Evolutionary conservation across 495 filamentous ascomycete species (phyloP).

Genomic region (Neurospora hispaniola): DNA sequence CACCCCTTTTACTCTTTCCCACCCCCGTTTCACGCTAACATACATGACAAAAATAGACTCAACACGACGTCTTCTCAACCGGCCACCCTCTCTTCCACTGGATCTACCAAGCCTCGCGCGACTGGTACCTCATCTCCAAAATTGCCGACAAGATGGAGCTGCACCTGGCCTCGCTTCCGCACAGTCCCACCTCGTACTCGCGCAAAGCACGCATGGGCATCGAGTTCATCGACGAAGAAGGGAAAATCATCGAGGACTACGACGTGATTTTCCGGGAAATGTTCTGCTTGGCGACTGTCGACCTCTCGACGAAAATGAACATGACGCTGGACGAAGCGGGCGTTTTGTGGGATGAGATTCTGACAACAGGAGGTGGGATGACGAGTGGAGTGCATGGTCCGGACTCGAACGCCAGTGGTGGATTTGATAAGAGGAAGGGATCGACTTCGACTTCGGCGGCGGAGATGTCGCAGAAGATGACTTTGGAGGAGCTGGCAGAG

Average conservation of each 20-base stretch:
- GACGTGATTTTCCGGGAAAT: conserved; percentile 73
- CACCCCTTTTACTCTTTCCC: background rate
- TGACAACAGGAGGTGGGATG: conserved; percentile 48
- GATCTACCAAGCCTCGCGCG: conserved; percentile 68
- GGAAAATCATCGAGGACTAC: conserved; percentile 50
- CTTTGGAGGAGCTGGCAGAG: conserved; percentile 13
- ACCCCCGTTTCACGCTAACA: background rate
- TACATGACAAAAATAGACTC: conserved; percentile 33
- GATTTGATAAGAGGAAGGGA: background rate
- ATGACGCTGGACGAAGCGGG: conserved; percentile 54
- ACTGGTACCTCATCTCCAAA: conserved; percentile 59
- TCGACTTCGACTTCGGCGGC: background rate
- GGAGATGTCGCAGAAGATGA: background rate
- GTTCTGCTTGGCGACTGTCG: conserved; percentile 71
- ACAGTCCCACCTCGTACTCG: conserved; percentile 8
- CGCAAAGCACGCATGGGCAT: conserved; percentile 17
- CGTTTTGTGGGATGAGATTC: conserved; percentile 67
- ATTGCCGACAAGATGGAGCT: conserved; percentile 59
- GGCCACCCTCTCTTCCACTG: conserved; percentile 77
- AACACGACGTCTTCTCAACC: conserved; percentile 66
- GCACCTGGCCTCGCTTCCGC: conserved; percentile 38
- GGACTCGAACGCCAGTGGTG: background rate
- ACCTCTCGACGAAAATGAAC: conserved; percentile 56
- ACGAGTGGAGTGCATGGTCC: background rate
- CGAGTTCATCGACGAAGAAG: conserved; percentile 28